A percentile compares a stretch with the other conserved stretches of the same genome.
These are phyloP conservation scores for Zasmidium citrigriseum DNA, from an alignment of 2,329 filamentous ascomycete genomes.

Conservation along the genomic window DNA sequence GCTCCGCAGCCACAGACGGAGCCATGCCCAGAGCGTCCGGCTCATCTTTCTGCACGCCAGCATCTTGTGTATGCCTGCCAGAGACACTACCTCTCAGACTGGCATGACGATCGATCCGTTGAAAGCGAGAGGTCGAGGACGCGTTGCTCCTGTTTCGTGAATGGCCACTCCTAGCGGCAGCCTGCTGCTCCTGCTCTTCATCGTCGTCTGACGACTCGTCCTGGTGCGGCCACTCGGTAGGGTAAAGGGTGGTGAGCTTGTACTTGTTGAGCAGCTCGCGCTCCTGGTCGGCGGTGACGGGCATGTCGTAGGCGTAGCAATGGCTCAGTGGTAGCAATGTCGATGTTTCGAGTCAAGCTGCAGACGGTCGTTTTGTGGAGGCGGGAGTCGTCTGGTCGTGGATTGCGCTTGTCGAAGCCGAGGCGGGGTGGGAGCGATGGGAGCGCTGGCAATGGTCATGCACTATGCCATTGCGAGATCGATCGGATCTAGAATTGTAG, in stretches of 20 bases:
- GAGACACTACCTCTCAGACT: conserved; percentile 63
- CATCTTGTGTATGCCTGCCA: conserved; percentile 63
- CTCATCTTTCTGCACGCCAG: conserved; percentile 84
- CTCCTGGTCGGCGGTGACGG: conserved; percentile 68
- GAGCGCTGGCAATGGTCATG: too few relatives aligned
- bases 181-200: conserved; percentile 34
- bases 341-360: neutral
- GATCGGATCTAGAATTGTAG: neutral
- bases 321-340: neutral
- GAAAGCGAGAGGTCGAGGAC: conserved; percentile 59
- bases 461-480: too few relatives aligned
- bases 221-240: conserved; percentile 82
- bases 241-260: conserved; percentile 75
- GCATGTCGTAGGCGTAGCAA: conserved; percentile 27
- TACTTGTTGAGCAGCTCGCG: conserved; percentile 84
- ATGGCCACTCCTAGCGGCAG: conserved; percentile 43
- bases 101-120: conserved; percentile 75
- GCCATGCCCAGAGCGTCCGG: conserved; percentile 86
- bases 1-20: conserved; percentile 79
- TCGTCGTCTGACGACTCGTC: conserved; percentile 52
- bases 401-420: neutral
- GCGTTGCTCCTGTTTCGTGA: conserved; percentile 11
- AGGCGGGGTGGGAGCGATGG: neutral
- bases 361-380: neutral
- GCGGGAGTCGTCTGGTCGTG: neutral